Percentiles rank a stretch among this genome's conserved stretches.
Conservation (phyloP, 257 asterid genomes). For the Scutellaria minor region DNA sequence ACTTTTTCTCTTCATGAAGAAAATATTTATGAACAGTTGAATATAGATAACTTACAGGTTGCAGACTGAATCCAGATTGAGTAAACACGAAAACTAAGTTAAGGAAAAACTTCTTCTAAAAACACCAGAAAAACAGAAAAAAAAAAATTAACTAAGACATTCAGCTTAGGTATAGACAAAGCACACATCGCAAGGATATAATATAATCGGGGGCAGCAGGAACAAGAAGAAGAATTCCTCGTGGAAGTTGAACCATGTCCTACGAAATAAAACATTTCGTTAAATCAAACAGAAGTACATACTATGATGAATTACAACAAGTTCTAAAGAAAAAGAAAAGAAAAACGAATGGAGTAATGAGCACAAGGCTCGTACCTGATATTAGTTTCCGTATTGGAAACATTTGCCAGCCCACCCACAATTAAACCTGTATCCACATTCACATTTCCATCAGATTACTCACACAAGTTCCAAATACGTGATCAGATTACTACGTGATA, state of each 20-base stretch:
- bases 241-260: constrained; percentile 99
- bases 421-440: constrained; percentile 66
- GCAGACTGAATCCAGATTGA: constrained; percentile 95
- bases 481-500: constrained; percentile 26
- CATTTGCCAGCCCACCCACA: constrained; percentile 89
- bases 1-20: constrained; percentile 7
- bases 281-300: constrained; percentile 5
- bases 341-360: neutral
- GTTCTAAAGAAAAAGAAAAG: neutral
- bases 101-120: constrained; percentile 51
- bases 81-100: constrained; percentile 59
- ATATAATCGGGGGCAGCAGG: constrained; percentile 95
- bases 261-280: constrained; percentile 44
- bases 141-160: constrained; percentile 7
- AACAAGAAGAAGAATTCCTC: constrained; percentile 98
- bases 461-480: constrained; percentile 2
- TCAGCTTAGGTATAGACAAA: constrained; percentile 16
- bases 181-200: constrained; percentile 71
- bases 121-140: constrained; percentile 29
- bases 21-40: neutral
- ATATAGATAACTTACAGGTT: constrained; percentile 73
- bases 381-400: constrained; percentile 85
- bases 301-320: constrained; percentile 12
- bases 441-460: constrained; percentile 32
- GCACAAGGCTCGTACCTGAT: constrained; percentile 58